Evolutionary conservation across 2,329 filamentous ascomycete species (phyloP), one percentile per base, ranked within the genome.

Genomic region (Pezicula radicicola): DNA sequence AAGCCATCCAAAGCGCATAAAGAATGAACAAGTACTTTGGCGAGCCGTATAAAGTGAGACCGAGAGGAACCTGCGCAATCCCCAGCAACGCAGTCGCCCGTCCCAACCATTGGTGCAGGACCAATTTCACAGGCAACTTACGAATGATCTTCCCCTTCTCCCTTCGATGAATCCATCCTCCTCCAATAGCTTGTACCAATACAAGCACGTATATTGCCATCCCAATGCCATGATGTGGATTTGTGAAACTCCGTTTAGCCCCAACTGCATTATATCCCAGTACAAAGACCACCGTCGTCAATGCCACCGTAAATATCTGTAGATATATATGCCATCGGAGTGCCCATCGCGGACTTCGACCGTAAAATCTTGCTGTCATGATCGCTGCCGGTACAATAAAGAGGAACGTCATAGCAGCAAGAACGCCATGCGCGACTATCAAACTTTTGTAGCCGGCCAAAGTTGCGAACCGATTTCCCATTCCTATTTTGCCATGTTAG

Each of bases 1-100:
- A 77, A 27, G 83, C 81, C 67, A 88, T 87, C 76, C 87, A 93
- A 1, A 97, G 57, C 0, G 92, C 80, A 64, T 88, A 99, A 3
- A 97, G 75, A 48, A 99, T 84, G 68, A 97, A 99, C 3, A 92
- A 78, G 36, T 80, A 82, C 63, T 87, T 84, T 5, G 94, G 93
- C 28, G 92, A 96, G 6, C 94, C 94, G 64, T 97, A 99, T 1
- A 99, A 77, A 0, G 92, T 92, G 44, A 99, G 76, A 0, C 94
- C 94, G 1, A 99, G 77, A 0, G 94, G 88, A 10, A 99, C 83
- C 67, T 99, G 94, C 3, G 86, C 80, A 58, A 97, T 85, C 0
- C 90, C 94, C 4, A 99, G 75, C 16, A 97, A 71, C 3, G 89
- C 87, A 61, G 93, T 83, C 1, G 81, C 74, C 52, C 92, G 79